Base-by-base conservation (phyloP, 148 eudicot species). In the Beta vulgaris region DNA sequence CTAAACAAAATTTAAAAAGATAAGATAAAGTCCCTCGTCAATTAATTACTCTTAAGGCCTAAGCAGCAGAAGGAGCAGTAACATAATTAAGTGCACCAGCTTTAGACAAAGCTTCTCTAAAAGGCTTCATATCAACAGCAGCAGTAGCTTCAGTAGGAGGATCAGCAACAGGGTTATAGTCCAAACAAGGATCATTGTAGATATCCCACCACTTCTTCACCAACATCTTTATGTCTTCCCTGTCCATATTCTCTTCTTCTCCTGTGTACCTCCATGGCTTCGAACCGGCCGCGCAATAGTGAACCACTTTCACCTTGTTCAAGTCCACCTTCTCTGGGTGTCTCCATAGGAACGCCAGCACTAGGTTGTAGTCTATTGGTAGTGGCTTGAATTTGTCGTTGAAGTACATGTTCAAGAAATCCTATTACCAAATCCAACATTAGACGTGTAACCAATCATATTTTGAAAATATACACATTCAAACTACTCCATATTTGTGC, bases 61-160 rank as follows among this genome's bases (percentile, higher is more conserved):
- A 84, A 79, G 87, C 85, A 35, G 87, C 87, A 57, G 87, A 82
- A 1, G 87, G 87, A 21, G 87, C 84, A 75, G 87, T 77, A 7
- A 84, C 78, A 59, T 76, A 79, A 7, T 65, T 79, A 11, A 79
- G 63, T 63, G 59, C 71, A 19, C 70, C 82, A 21, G 72, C 87
- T 49, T 79, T 66, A 14, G 85, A 79, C 15, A 84, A 71, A 25
- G 82, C 85, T 64, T 73, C 76, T 32, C 75, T 82, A 69, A 80
- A 78, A 6, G 77, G 70, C 78, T 84, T 77, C 43, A 79, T 29
- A 32, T 73, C 74, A 19, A 77, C 78, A 21, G 75, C 62, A 42
- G 26, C 43, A 18, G 48, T 42, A 1, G 61, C 46, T 31, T 46
- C 44, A 11, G 37, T 9, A 15, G 40, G 66, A 44, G 60, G 19